Base-by-base conservation (phyloP, 495 filamentous ascomycete species). In the Pyrenula massariospora region DNA sequence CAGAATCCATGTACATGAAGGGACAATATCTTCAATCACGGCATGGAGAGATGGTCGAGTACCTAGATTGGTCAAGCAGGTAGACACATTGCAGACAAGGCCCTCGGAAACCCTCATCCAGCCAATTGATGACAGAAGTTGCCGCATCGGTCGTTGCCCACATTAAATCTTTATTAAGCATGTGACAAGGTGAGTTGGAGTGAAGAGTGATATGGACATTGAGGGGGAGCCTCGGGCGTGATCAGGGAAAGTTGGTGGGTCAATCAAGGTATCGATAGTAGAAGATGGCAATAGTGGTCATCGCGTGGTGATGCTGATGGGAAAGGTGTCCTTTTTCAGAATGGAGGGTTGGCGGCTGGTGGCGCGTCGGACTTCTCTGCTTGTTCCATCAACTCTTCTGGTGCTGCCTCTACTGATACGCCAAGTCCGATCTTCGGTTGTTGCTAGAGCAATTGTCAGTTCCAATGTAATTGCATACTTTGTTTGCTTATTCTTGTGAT, bases 401-500 rank as follows among this genome's bases (percentile, higher is more conserved):
- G 77, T 55, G 86, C 84, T 56, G 89, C 82, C 77, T 99, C 94
- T 63, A 99, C 89, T 50, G 89, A 93, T 56, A 99, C 88, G 54
- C 88, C 90, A 58, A 99, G 77, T 58, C 94, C 94, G 66, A 97
- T 78, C 77, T 96, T 97, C 58, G 92, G 88, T 71, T 84, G 77
- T 86, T 95, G 89, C 94, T 97, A 70, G 55, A 63, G 50, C 56
- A 19, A 5, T 47, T 24, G 58, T 70, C 58, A 74, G 64, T 50
- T n/a, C n/a, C 20, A 56, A 2, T 22, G 15, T 15, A 12, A 24
- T n/a, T n/a, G n/a, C n/a, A n/a, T n/a, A n/a, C n/a, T n/a, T n/a
- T n/a, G n/a, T n/a, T n/a, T n/a, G n/a, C 22, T 2, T 0, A 50
- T n/a, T 21, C 19, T 21, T n/a, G n/a, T n/a, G n/a, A n/a, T n/a